These are phyloP conservation scores for Nemania abortiva DNA, from an alignment of 2,329 filamentous ascomycete genomes.

Conservation along the genomic window DNA sequence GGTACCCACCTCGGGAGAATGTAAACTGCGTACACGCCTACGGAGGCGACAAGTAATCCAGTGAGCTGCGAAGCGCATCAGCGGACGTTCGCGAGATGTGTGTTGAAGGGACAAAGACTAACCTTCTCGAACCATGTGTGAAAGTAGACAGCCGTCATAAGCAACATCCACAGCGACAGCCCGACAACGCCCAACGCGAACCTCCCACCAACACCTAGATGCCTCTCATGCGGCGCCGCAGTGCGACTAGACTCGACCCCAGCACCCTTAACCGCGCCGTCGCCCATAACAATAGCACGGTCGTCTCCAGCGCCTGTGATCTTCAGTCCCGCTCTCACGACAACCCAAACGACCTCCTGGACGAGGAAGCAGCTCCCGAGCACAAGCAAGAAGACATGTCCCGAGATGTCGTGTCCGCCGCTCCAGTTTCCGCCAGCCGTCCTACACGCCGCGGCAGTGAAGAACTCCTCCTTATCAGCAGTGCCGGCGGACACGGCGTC, in stretches of 20 bases:
- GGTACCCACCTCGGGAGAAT: conserved; percentile 46
- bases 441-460: conserved; percentile 86
- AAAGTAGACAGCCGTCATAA: conserved; percentile 99
- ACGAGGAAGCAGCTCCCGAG: conserved; percentile 84
- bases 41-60: conserved; percentile 43
- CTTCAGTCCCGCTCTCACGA: conserved; percentile 57
- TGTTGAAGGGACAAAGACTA: conserved; percentile 45
- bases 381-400: conserved; percentile 93
- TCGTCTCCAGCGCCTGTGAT: conserved; percentile 66
- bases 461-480: conserved; percentile 62
- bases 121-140: conserved; percentile 99
- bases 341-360: conserved; percentile 79
- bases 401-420: conserved; percentile 96
- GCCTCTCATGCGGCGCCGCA: conserved; percentile 47
- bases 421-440: conserved; percentile 84
- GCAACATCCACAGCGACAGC: conserved; percentile 91
- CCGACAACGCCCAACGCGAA: conserved; percentile 73
- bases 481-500: conserved; percentile 61
- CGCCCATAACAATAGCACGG: conserved; percentile 72
- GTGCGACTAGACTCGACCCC: conserved; percentile 59
- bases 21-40: conserved; percentile 45
- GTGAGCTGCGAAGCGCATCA: conserved; percentile 37
- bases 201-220: conserved; percentile 63
- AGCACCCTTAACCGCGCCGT: conserved; percentile 74
- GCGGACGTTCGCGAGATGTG: not conserved